A percentile compares a stretch with the other conserved stretches of the same genome.
These are phyloP conservation scores for Colletotrichum euphorbiae DNA, from an alignment of 2,329 filamentous ascomycete species.

Conservation along the genomic window DNA sequence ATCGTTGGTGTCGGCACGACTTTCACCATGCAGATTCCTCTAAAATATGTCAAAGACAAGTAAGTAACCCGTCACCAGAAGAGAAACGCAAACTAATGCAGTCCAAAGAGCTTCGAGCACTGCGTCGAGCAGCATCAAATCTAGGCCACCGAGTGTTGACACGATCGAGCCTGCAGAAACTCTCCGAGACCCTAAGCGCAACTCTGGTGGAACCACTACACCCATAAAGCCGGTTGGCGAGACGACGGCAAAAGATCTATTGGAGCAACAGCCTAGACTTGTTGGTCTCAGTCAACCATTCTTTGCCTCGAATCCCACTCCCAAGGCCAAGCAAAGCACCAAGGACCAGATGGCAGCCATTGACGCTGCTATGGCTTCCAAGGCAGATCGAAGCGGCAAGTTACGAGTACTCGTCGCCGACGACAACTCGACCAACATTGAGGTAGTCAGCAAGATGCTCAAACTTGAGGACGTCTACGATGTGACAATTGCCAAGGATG, in stretches of 20 bases:
- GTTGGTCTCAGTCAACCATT: conserved; percentile 87
- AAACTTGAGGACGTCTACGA: conserved; percentile 87
- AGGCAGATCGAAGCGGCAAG: conserved; percentile 68
- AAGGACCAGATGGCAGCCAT: conserved; percentile 74
- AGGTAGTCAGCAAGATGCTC: conserved; percentile 71
- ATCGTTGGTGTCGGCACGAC: conserved; percentile 79
- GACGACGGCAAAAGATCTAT: conserved; percentile 57
- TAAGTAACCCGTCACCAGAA: conserved; percentile 51
- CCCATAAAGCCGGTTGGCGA: conserved; percentile 43
- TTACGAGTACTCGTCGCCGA: conserved; percentile 89
- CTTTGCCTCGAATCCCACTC: conserved; percentile 65
- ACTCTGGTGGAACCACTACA: conserved; percentile 25
- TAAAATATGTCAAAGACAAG: conserved; percentile 79
- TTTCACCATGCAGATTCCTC: conserved; percentile 85
- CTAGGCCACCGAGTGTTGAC: conserved; percentile 60
- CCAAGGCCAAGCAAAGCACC: conserved; percentile 51
- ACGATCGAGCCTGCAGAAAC: conserved; percentile 51
- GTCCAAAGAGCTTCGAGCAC: conserved; percentile 61
- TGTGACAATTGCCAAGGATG: conserved; percentile 87
- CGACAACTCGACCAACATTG: conserved; percentile 68
- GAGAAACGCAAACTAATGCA: conserved; percentile 19
- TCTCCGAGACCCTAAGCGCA: conserved; percentile 29
- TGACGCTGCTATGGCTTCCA: conserved; percentile 71
- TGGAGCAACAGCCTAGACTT: conserved; percentile 79
- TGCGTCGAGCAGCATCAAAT: conserved; percentile 65